Conservation (phyloP, 192 early-diverging fungal species). For the Pecoramyces ruminantium region DNA sequence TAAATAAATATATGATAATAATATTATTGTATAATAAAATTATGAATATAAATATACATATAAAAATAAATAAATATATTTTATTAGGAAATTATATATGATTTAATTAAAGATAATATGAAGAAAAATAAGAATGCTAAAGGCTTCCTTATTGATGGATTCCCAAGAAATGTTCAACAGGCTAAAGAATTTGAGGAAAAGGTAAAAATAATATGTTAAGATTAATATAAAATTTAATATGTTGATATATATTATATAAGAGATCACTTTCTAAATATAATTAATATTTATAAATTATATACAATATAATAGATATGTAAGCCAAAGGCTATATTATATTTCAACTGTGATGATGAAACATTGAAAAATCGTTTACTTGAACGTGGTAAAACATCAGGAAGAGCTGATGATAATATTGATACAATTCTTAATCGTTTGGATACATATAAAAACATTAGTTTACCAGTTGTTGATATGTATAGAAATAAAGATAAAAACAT, state of each 20-base stretch:
- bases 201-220: neutral
- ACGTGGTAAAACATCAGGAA: constrained; percentile 28
- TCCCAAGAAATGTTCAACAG: constrained; percentile 29
- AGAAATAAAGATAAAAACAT: neutral
- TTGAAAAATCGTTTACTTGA: constrained; percentile 20
- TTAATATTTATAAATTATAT: too few relatives aligned
- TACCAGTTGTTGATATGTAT: neutral
- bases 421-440: constrained; percentile 13
- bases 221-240: too few relatives aligned
- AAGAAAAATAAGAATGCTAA: neutral
- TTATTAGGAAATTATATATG: neutral
- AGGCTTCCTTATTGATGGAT: constrained; percentile 19
- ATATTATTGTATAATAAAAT: too few relatives aligned
- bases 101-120: constrained; percentile 2
- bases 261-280: too few relatives aligned
- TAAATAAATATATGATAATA: too few relatives aligned
- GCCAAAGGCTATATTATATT: neutral
- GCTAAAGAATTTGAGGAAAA: constrained; percentile 24
- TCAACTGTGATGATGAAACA: constrained; percentile 1
- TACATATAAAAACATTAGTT: neutral
- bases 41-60: too few relatives aligned
- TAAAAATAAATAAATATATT: too few relatives aligned
- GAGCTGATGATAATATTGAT: constrained; percentile 36
- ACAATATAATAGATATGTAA: neutral
- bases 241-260: too few relatives aligned